Evolutionary conservation across 768 basidiomycete genomes (phyloP).

Genomic region (Hygrophorus russula): DNA sequence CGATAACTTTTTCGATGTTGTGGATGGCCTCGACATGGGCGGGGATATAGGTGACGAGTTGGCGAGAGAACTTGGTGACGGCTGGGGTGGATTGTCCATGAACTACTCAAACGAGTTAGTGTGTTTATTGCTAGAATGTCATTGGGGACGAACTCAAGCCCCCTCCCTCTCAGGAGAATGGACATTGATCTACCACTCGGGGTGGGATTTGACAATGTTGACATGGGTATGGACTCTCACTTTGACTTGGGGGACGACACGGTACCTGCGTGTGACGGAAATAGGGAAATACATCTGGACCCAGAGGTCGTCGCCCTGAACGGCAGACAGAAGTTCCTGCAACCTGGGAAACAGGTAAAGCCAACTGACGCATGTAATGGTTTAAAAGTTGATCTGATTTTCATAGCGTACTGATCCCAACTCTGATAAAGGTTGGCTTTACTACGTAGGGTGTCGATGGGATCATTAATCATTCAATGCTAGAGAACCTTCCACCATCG

Average conservation of each 20-base stretch:
- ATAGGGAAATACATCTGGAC: not conserved
- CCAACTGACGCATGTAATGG: too few relatives aligned
- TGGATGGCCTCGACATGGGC: slow-evolving; percentile 47
- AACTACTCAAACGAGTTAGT: slow-evolving; percentile 15
- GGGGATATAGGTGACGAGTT: slow-evolving; percentile 63
- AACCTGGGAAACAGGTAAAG: too few relatives aligned
- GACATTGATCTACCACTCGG: slow-evolving; percentile 10
- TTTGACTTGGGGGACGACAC: slow-evolving; percentile 15
- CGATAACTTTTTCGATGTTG: slow-evolving; percentile 39
- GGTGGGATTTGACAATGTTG: slow-evolving; percentile 8
- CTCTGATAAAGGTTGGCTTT: not conserved
- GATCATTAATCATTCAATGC: not conserved
- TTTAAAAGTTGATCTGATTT: not conserved
- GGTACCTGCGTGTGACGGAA: not conserved
- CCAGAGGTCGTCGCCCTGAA: not conserved
- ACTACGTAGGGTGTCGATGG: not conserved
- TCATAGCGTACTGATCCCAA: not conserved
- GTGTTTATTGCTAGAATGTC: not conserved
- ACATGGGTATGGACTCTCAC: slow-evolving; percentile 14
- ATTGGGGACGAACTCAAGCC: slow-evolving; percentile 4
- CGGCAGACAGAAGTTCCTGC: too few relatives aligned
- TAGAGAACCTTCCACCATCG: not conserved
- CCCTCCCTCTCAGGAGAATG: slow-evolving; percentile 6
- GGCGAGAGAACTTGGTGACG: slow-evolving; percentile 62
- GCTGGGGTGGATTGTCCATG: slow-evolving; percentile 39